These are phyloP conservation scores for Phyllostachys edulis DNA, from an alignment of 176 grass and related monocot species.

Conservation along the genomic window DNA sequence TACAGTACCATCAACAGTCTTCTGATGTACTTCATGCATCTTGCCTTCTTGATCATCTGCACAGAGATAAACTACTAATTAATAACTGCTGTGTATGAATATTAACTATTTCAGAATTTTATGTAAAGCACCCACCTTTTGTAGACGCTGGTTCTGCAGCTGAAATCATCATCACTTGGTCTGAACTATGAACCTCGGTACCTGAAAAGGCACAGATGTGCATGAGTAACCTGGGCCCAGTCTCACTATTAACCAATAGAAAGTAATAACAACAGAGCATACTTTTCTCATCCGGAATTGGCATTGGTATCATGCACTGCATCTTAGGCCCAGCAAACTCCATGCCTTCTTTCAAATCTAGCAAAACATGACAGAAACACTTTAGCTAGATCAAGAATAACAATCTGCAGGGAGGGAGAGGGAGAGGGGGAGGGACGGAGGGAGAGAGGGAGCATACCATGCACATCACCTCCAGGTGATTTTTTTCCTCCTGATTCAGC, in stretches of 20 bases:
- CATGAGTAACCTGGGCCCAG: constrained; percentile 5
- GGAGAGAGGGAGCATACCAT: not conserved
- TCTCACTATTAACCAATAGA: not conserved
- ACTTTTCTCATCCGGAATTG: constrained; percentile 6
- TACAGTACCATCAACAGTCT: not conserved
- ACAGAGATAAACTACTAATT: constrained; percentile 6
- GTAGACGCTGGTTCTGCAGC: constrained; percentile 11
- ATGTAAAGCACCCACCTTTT: constrained; percentile 20
- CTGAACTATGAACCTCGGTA: constrained; percentile 23
- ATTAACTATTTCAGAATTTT: constrained; percentile 10
- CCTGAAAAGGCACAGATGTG: constrained; percentile 32
- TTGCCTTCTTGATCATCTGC: constrained; percentile 24
- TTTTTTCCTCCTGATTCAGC: constrained; percentile 19
- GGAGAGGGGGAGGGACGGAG: not conserved
- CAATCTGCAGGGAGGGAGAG: not conserved
- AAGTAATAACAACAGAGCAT: not conserved
- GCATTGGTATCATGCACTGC: not conserved
- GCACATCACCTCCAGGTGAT: not conserved
- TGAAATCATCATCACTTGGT: constrained; percentile 1
- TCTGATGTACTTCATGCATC: constrained; percentile 15
- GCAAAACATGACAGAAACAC: not conserved
- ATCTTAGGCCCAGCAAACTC: not conserved
- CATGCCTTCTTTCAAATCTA: constrained; percentile 2
- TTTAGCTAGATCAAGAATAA: constrained; percentile 1
- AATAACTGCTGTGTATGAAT: not conserved